Evolutionary conservation across 2,329 filamentous ascomycete genomes (phyloP).

Genomic region (Fusarium sp.): DNA sequence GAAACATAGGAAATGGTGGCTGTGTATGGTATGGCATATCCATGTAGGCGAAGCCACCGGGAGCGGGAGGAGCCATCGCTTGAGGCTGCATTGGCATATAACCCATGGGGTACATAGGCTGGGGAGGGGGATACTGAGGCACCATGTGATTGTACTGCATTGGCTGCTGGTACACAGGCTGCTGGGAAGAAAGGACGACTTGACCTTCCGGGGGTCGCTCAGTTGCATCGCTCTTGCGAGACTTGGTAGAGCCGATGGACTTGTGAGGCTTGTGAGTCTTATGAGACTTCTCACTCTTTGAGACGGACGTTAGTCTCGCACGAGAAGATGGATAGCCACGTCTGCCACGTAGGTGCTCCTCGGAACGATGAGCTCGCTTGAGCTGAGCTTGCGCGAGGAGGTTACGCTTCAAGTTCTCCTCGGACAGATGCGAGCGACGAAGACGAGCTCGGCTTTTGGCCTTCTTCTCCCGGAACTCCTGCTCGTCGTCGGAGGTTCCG

Average conservation of each 20-base stretch:
- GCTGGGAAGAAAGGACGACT: neutral
- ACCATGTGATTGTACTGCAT: conserved; percentile 4
- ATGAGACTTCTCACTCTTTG: conserved; percentile 4
- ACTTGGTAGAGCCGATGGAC: neutral
- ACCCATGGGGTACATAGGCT: neutral
- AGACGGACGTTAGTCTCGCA: too few relatives aligned
- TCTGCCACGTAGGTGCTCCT: conserved; percentile 2
- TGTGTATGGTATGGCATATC: neutral
- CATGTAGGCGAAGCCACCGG: conserved; percentile 10
- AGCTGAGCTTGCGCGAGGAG: conserved; percentile 5
- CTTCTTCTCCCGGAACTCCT: conserved; percentile 1
- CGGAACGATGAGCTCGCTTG: conserved; percentile 9
- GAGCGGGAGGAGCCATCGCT: conserved; percentile 1
- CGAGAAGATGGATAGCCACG: neutral
- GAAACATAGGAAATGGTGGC: too few relatives aligned
- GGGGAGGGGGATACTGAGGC: neutral
- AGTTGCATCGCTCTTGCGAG: conserved; percentile 18
- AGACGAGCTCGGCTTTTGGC: neutral
- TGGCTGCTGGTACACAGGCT: neutral
- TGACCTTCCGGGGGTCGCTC: neutral
- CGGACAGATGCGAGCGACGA: conserved; percentile 12
- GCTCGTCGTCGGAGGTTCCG: conserved; percentile 19
- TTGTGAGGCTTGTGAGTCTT: neutral
- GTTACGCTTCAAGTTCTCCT: conserved; percentile 33
- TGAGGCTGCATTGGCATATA: conserved; percentile 17